Evolutionary conservation across 2,329 filamentous ascomycete species (phyloP).

Genomic region (Cordyceps fumosorosea): DNA sequence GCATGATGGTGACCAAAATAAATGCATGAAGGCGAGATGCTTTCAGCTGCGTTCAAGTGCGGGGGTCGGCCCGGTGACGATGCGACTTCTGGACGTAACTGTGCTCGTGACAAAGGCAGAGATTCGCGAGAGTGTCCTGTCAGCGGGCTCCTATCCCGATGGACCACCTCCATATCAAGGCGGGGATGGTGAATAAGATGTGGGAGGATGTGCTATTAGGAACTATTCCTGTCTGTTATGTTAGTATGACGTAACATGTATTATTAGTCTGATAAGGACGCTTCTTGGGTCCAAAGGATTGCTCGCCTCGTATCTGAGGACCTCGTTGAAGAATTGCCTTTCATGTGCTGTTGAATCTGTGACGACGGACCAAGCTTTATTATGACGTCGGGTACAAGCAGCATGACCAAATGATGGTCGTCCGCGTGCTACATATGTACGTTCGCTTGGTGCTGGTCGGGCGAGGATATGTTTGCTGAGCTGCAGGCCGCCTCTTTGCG

Average conservation of each 20-base stretch:
- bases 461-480: background rate
- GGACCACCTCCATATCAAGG: constrained; percentile 8
- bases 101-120: background rate
- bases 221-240: background rate
- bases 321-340: background rate
- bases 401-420: background rate
- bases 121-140: constrained; percentile 8
- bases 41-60: background rate
- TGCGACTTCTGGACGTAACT: constrained; percentile 8
- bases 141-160: background rate
- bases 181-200: background rate
- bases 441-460: background rate
- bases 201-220: background rate
- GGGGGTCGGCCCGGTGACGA: background rate
- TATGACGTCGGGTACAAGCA: background rate
- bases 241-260: background rate
- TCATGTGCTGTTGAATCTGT: background rate
- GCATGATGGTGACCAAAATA: constrained; percentile 4
- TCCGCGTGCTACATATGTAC: background rate
- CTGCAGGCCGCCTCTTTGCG: background rate
- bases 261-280: background rate
- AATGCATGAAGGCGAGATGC: constrained; percentile 5
- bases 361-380: background rate
- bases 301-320: background rate
- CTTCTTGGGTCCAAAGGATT: no score